Conservation (phyloP, 805 yeast genomes). For the Lipomyces sp. region DNA sequence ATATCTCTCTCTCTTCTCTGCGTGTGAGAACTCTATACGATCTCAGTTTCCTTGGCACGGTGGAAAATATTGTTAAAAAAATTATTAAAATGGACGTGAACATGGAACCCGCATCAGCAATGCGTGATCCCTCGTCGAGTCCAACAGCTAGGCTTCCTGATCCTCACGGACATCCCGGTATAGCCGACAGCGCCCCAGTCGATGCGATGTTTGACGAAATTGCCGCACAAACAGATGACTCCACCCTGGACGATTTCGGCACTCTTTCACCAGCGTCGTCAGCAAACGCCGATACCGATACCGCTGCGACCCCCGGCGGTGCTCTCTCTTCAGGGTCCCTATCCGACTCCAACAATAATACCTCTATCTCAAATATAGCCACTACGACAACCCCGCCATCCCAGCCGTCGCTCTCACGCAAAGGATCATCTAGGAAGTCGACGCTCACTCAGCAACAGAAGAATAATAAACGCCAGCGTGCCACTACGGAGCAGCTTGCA, state of each 20-base stretch:
- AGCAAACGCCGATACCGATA: constrained; percentile 9
- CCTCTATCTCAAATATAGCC: neutral
- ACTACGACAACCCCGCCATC: constrained; percentile 10
- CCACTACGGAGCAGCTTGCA: constrained; percentile 79
- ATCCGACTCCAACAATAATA: neutral
- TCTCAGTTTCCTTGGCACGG: neutral
- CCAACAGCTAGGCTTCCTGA: neutral
- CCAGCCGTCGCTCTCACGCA: constrained; percentile 19
- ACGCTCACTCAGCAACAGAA: constrained; percentile 46
- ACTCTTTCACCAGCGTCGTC: constrained; percentile 32
- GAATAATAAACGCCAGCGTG: constrained; percentile 63
- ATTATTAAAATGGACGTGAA: neutral
- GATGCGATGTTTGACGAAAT: constrained; percentile 7
- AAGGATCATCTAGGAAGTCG: constrained; percentile 23
- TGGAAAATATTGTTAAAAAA: neutral
- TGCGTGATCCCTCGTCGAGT: neutral
- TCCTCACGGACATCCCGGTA: neutral
- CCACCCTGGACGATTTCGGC: constrained; percentile 23
- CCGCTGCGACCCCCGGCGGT: constrained; percentile 7
- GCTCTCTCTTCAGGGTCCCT: constrained; percentile 9
- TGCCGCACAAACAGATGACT: constrained; percentile 10
- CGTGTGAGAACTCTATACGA: neutral
- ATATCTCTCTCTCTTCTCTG: neutral
- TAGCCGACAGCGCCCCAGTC: neutral
- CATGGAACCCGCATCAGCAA: neutral